Percentiles rank a stretch among this genome's conserved stretches.
phyloP scores from a whole-genome alignment of 768 basidiomycete genomes.

The Hygrocybe coccinea region DNA sequence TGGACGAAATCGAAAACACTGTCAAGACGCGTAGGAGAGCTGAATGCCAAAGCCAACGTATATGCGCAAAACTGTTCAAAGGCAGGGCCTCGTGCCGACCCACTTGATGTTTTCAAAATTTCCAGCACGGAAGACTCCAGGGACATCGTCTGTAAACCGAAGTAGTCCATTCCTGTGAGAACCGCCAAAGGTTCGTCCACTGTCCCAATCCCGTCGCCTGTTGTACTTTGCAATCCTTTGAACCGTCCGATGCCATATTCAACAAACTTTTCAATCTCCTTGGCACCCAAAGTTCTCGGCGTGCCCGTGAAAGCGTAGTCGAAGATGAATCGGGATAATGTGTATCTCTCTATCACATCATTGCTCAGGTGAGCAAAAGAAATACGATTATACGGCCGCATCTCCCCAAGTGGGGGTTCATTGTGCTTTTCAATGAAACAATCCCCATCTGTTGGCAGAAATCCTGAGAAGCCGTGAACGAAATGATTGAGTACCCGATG shows the following conservation, averaged over 20 bases:
- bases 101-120: not conserved
- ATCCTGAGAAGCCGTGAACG: too few species aligned
- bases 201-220: too few species aligned
- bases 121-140: not conserved
- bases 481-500: slow-evolving; percentile 5
- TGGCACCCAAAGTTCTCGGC: not conserved
- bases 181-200: slow-evolving; percentile 1
- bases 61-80: slow-evolving; percentile 2
- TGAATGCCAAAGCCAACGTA: slow-evolving; percentile 2
- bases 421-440: too few species aligned
- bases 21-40: not conserved
- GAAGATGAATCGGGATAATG: not conserved
- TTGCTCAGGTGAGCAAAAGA: too few species aligned
- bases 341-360: not conserved
- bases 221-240: not conserved
- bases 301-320: slow-evolving; percentile 1
- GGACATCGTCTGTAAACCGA: not conserved
- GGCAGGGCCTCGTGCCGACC: not conserved
- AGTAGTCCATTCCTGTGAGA: slow-evolving; percentile 1
- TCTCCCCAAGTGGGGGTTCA: too few species aligned
- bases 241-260: slow-evolving; percentile 2
- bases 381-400: too few species aligned
- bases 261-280: not conserved
- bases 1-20: slow-evolving; percentile 1
- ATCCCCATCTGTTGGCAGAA: too few species aligned